Base-by-base conservation (phyloP, 495 filamentous ascomycete species). In the Aspergillus hancockii region DNA sequence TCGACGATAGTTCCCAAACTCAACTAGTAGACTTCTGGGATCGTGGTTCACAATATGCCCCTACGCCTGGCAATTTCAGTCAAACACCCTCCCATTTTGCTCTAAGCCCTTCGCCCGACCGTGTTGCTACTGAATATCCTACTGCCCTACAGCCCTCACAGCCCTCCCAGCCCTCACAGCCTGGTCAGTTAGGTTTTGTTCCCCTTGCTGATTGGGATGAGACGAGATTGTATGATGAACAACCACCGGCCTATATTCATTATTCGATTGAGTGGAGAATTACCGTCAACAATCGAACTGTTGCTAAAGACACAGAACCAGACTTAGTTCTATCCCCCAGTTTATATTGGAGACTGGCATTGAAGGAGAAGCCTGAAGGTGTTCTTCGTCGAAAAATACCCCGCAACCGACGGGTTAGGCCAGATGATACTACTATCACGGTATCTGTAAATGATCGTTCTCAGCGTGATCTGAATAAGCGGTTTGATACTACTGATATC, bases 211-310 rank as follows among this genome's bases (percentile, higher is more conserved):
- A 59, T 2, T 59, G 49, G 49, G 36, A 32, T 18, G 49, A 59
- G 18, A 49, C 36, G 18, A 52, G 30, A 16, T 63, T 77, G 85
- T 79, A 66, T 54, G 62, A 74, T 61, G 61, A 76, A 63, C 47
- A 73, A 46, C 63, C 60, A 51, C 71, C 66, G 21, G 67, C 46
- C 54, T 65, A 53, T 64, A 66, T 73, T 41, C 62, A 74, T 57
- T 76, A 78, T 14, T 14, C 10, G 4, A 41, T 41, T 3, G 38
- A 41, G 14, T 41, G 38, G 71, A 74, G 67, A 58, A 58, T 72
- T 30, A 66, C 53, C 49, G 30, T 75, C 12, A 73, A 75, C 25
- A 71, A 75, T 41, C 63, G 63, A 58, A 56, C 60, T 49, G 49
- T 75, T 31, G 49, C 59, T 5, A 68, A 66, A 54, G 70, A 74